A percentile compares a stretch with the other conserved stretches of the same genome.
These are phyloP conservation scores for Wickerhamomyces sydowiorum DNA, from an alignment of 805 yeast genomes.

Conservation along the genomic window DNA sequence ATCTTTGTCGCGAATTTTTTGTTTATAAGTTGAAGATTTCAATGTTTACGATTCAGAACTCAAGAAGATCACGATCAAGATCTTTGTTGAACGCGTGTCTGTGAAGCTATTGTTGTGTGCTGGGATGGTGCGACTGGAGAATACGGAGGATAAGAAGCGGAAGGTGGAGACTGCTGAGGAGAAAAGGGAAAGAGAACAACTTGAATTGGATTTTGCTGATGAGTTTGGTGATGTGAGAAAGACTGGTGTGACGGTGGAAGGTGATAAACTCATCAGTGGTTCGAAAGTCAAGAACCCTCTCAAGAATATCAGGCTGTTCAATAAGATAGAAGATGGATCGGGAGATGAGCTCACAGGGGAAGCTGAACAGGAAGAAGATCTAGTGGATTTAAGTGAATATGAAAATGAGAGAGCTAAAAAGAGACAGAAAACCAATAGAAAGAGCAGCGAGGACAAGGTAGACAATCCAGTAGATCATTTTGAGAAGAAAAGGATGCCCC, in stretches of 20 bases:
- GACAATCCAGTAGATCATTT: background rate
- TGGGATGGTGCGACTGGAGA: background rate
- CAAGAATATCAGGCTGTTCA: background rate
- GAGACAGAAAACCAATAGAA: background rate
- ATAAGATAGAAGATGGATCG: background rate
- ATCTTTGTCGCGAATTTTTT: background rate
- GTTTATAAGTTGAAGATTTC: background rate
- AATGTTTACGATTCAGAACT: too few relatives aligned
- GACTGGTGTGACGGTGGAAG: conserved; percentile 8
- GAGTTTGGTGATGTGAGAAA: conserved; percentile 17
- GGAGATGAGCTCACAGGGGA: too few relatives aligned
- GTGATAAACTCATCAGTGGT: conserved; percentile 4
- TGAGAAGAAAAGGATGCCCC: too few relatives aligned
- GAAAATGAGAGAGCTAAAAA: too few relatives aligned
- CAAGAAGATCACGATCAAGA: too few relatives aligned
- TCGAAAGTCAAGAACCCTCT: conserved; percentile 3
- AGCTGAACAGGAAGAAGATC: background rate
- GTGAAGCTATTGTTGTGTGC: too few relatives aligned
- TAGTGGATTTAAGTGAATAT: too few relatives aligned
- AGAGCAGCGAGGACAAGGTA: background rate
- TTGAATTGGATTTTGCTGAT: conserved; percentile 15
- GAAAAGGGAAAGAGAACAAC: background rate
- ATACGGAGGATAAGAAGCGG: background rate
- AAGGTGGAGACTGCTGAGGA: background rate
- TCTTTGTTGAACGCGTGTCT: too few relatives aligned